phyloP scores from a whole-genome alignment of 345 rosid species.

The Xanthoceras sorbifolium region DNA sequence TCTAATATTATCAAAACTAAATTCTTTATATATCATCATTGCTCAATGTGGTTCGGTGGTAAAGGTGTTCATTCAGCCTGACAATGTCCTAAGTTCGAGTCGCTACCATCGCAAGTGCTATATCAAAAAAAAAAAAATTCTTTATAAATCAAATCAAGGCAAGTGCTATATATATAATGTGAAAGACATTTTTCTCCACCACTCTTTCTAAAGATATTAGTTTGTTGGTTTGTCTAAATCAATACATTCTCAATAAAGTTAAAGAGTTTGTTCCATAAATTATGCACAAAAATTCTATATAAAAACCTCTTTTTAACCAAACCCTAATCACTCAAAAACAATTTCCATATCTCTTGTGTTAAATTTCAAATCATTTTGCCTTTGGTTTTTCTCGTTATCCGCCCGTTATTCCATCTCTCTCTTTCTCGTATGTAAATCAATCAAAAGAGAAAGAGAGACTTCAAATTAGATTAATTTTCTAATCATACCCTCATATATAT shows the following conservation, averaged over 20 bases:
- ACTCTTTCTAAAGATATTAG: background rate
- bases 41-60: no score
- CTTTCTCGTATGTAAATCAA: background rate
- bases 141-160: no score
- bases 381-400: no score
- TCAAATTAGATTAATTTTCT: no score
- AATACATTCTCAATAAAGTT: background rate
- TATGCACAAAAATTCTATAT: background rate
- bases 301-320: background rate
- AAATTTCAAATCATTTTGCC: background rate
- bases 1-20: no score
- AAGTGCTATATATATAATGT: no score
- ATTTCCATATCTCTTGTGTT: background rate
- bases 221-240: background rate
- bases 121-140: no score
- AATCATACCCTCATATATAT: background rate
- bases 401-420: background rate
- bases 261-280: no score
- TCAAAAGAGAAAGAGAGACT: background rate
- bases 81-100: no score
- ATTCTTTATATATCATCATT: no score
- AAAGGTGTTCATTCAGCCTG: no score
- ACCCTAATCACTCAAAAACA: background rate
- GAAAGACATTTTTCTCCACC: background rate
- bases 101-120: no score